These are phyloP conservation scores for Bryoglossum gracile DNA, from an alignment of 495 filamentous ascomycete genomes.

Conservation along the genomic window DNA sequence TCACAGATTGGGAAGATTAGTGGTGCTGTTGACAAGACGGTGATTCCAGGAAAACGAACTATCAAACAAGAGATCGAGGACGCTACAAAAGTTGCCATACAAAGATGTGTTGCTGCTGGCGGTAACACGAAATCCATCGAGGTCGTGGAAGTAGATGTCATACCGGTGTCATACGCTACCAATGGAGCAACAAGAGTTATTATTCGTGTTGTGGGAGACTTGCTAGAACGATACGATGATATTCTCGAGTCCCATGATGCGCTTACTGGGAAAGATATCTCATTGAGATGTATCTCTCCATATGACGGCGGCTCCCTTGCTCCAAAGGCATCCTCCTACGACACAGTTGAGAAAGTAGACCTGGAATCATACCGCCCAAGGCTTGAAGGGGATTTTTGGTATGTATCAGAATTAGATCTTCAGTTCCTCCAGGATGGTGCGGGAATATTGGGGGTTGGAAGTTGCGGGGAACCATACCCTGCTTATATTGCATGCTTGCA, in stretches of 20 bases:
- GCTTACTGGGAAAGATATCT: constrained; percentile 93
- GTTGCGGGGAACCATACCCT: constrained; percentile 48
- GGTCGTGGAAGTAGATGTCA: constrained; percentile 30
- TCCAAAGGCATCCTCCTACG: constrained; percentile 20
- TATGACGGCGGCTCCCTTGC: constrained; percentile 52
- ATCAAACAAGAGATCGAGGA: constrained; percentile 28
- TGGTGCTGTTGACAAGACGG: constrained; percentile 20
- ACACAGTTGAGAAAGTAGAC: constrained; percentile 28
- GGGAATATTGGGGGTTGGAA: constrained; percentile 56
- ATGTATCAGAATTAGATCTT: constrained; percentile 48
- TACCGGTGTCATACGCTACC: constrained; percentile 33
- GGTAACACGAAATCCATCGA: constrained; percentile 25
- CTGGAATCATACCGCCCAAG: constrained; percentile 42
- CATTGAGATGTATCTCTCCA: constrained; percentile 63
- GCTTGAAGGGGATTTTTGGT: constrained; percentile 45
- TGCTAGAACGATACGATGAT: constrained; percentile 20
- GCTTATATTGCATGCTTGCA: constrained; percentile 36
- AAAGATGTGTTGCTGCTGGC: constrained; percentile 29
- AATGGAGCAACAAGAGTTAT: constrained; percentile 29
- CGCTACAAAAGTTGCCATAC: constrained; percentile 27
- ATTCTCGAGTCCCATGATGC: constrained; percentile 40
- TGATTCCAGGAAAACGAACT: constrained; percentile 11
- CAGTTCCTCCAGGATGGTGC: constrained; percentile 50
- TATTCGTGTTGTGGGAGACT: constrained; percentile 30
- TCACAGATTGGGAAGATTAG: constrained; percentile 21